A percentile compares a stretch with the other conserved stretches of the same genome.
Conservation (phyloP, 164 flowering plant genomes). For the Piper longum region DNA sequence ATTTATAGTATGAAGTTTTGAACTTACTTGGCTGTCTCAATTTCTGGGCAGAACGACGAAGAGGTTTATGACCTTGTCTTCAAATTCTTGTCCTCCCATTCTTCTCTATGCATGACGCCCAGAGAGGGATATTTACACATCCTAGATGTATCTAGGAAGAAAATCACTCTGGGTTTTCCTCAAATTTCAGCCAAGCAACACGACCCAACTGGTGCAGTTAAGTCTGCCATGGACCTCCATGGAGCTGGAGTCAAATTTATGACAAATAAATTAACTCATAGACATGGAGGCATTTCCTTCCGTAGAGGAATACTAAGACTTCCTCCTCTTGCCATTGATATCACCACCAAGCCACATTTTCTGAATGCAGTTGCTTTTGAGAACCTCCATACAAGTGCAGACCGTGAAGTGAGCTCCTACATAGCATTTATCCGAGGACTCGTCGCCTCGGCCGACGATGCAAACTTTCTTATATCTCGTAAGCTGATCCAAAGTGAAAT, state of each 20-base stretch:
- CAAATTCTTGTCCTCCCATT: background rate
- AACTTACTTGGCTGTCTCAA: background rate
- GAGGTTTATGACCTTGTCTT: background rate
- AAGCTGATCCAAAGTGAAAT: background rate
- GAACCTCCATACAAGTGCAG: background rate
- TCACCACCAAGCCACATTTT: background rate
- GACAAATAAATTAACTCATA: background rate
- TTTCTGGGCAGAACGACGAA: background rate
- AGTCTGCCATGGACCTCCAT: background rate
- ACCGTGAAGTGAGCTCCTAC: background rate
- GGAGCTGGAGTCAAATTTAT: background rate
- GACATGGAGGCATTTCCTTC: background rate
- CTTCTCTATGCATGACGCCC: background rate
- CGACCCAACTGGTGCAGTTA: background rate
- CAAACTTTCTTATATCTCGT: background rate
- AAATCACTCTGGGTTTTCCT: background rate
- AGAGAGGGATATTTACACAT: background rate
- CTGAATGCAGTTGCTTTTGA: constrained; percentile 2
- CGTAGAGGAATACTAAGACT: background rate
- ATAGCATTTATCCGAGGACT: constrained; percentile 1
- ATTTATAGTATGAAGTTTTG: too few species aligned
- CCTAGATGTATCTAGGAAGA: background rate
- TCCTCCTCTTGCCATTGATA: background rate
- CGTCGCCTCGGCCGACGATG: background rate
- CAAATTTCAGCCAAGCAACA: background rate